Evolutionary conservation across 2,329 filamentous ascomycete genomes (phyloP).

Genomic region (Paraphoma sp.): DNA sequence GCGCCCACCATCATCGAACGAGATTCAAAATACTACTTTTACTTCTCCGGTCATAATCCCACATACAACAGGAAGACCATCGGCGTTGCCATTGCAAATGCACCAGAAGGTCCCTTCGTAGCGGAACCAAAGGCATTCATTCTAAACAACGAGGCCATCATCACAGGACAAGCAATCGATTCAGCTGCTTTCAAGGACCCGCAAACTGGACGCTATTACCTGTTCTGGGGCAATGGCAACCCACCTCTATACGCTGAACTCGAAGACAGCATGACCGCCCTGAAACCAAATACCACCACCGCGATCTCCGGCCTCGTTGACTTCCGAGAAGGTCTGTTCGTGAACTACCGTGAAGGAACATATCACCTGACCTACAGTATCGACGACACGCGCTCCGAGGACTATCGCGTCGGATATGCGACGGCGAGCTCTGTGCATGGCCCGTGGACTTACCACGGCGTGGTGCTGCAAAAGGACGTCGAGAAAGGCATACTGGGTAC

Average conservation of each 20-base stretch:
- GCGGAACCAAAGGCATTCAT: slow-evolving; percentile 35
- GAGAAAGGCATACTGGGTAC: slow-evolving; percentile 30
- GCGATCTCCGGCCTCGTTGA: slow-evolving; percentile 23
- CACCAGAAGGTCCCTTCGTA: slow-evolving; percentile 31
- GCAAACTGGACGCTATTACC: slow-evolving; percentile 31
- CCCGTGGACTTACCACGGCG: slow-evolving; percentile 32
- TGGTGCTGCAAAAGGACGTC: slow-evolving; percentile 32
- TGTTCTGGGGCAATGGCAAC: slow-evolving; percentile 35
- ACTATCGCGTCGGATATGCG: slow-evolving; percentile 38
- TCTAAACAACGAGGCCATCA: slow-evolving; percentile 32
- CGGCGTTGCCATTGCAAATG: slow-evolving; percentile 32
- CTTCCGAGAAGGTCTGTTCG: slow-evolving; percentile 35
- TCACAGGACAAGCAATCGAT: slow-evolving; percentile 33
- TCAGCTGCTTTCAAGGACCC: slow-evolving; percentile 33
- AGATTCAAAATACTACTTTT: slow-evolving; percentile 34
- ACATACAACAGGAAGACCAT: slow-evolving; percentile 36
- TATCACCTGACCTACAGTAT: slow-evolving; percentile 39
- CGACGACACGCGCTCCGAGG: slow-evolving; percentile 35
- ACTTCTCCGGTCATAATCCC: slow-evolving; percentile 36
- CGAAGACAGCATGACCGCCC: slow-evolving; percentile 28
- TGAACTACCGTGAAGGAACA: slow-evolving; percentile 31
- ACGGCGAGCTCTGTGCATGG: slow-evolving; percentile 26
- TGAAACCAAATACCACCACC: slow-evolving; percentile 20
- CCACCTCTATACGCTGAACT: slow-evolving; percentile 30
- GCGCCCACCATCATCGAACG: slow-evolving; percentile 35